Base-by-base conservation (phyloP, 345 rosid species). In the Bruguiera gymnorhiza region DNA sequence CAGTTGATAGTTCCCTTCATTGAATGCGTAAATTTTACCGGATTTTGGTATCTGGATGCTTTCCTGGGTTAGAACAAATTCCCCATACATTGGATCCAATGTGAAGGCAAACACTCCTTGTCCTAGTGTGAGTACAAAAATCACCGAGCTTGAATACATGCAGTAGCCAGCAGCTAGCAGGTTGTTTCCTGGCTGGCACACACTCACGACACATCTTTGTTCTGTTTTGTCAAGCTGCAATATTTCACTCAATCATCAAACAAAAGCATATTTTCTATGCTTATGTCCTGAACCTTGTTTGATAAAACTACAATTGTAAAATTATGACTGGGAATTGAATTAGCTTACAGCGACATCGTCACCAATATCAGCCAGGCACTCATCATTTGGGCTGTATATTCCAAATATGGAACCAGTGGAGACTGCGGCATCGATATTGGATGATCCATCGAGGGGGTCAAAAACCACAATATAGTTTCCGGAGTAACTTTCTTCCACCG, bases 351-450 rank as follows among this genome's bases (percentile, higher is more conserved):
- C 79, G 52, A 79, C 19, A 11, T 83, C 91, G 18, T 86, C 97
- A 2, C 83, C 85, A 31, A 86, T 74, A 24, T 89, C 95, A 4
- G 87, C 88, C 0, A 91, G 82, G 71, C 98, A 94, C 73, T 91
- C 98, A 56, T 94, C 98, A 46, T 87, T 91, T 23, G 98, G 98
- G 78, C 90, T 91, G 76, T 94, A 89, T 52, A 94, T 89, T 13
- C 97, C 96, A 51, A 94, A 94, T 72, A 94, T 94, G 13, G 98
- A 94, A 65, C 98, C 98, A 6, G 98, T 94, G 69, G 97, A 89
- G 31, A 91, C 98, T 6, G 97, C 97, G 5, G 96, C 97, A 71
- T 91, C 97, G 30, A 91, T 86, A 86, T 94, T 91, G 73, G 97
- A 89, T 23, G 97, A 94, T 73, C 98, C 98, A 66, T 94, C 98